Base-by-base conservation (phyloP, 352 stramenopile species). In the Phytopythium vexans region DNA sequence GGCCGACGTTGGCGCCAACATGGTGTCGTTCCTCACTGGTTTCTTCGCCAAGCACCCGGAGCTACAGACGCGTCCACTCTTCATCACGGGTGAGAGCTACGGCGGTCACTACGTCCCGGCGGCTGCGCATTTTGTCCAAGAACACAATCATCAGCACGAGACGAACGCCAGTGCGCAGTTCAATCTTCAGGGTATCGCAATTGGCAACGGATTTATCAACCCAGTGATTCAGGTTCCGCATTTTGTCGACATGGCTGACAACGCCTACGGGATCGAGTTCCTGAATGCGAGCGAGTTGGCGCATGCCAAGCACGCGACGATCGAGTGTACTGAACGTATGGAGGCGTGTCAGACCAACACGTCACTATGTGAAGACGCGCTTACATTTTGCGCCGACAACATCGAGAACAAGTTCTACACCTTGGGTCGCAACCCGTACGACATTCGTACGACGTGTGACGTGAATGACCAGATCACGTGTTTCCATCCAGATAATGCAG, bases 21-120 rank as follows among this genome's bases (percentile, higher is more conserved):
- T 82, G 8, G 83, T 75, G 49, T 68, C 58, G 56, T 87, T 87
- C 37, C 48, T 87, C 10, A 68, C 81, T n/a, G 70, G 65, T 0
- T 83, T 80, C 47, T 41, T 83, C 16, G 51, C 64, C 11, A 72
- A 74, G 15, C 77, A 87, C 52, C 74, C 72, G 7, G 56, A 84
- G 49, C 70, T 88, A 12, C 41, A 69, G 32, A 56, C 52, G 27
- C 68, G 74, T 39, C 46, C 63, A n/a, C 58, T 88, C 40, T 88
- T 67, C 59, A 64, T 89, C 16, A 63, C 69, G 3, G n/a, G n/a
- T n/a, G n/a, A n/a, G n/a, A n/a, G n/a, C n/a, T n/a, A n/a, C n/a
- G n/a, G n/a, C n/a, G n/a, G 73, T 8, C 78, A 89, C 54, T 88
- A 84, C 56, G 62, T 82, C 6, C 78, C 78, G 1, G 58, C 63